Percentiles rank a stretch among this genome's conserved stretches.
Conservation (phyloP, 805 yeast genomes). For the Candida stauntonica region DNA sequence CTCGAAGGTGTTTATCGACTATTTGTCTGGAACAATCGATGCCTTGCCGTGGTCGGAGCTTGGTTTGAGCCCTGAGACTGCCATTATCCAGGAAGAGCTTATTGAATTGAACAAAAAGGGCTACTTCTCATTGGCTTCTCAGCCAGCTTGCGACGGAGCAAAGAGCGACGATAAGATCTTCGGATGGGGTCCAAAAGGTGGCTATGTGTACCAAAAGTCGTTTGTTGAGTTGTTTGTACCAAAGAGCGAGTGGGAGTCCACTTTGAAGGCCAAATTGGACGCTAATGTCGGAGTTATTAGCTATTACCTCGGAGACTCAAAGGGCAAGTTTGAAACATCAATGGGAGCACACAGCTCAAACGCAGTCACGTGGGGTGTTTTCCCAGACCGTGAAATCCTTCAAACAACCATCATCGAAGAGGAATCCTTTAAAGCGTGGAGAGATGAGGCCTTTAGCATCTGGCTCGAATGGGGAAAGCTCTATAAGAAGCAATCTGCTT, state of each 20-base stretch:
- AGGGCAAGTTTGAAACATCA: slow-evolving; percentile 57
- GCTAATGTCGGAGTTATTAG: slow-evolving; percentile 46
- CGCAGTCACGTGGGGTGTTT: slow-evolving; percentile 98
- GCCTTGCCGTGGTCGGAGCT: slow-evolving; percentile 91
- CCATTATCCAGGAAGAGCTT: slow-evolving; percentile 86
- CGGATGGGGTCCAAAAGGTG: slow-evolving; percentile 96
- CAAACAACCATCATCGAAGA: slow-evolving; percentile 91
- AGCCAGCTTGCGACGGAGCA: slow-evolving; percentile 86
- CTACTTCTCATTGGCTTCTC: slow-evolving; percentile 87
- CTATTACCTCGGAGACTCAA: slow-evolving; percentile 68
- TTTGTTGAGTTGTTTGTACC: slow-evolving; percentile 89
- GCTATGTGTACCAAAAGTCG: slow-evolving; percentile 91
- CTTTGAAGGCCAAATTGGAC: slow-evolving; percentile 48
- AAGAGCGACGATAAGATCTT: slow-evolving; percentile 70
- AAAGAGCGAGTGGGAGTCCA: slow-evolving; percentile 59
- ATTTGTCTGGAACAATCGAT: slow-evolving; percentile 68
- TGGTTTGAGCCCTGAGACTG: slow-evolving; percentile 84
- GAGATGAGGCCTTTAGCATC: slow-evolving; percentile 88
- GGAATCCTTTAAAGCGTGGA: slow-evolving; percentile 94
- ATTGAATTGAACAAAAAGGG: slow-evolving; percentile 71
- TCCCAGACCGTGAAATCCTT: slow-evolving; percentile 82
- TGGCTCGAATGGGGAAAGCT: slow-evolving; percentile 91
- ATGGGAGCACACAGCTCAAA: slow-evolving; percentile 52
- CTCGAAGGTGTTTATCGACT: slow-evolving; percentile 61
- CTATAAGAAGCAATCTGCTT: slow-evolving; percentile 48